Base-by-base conservation (phyloP, 2,329 filamentous ascomycete genomes). In the Dothidotthia symphoricarpi region DNA sequence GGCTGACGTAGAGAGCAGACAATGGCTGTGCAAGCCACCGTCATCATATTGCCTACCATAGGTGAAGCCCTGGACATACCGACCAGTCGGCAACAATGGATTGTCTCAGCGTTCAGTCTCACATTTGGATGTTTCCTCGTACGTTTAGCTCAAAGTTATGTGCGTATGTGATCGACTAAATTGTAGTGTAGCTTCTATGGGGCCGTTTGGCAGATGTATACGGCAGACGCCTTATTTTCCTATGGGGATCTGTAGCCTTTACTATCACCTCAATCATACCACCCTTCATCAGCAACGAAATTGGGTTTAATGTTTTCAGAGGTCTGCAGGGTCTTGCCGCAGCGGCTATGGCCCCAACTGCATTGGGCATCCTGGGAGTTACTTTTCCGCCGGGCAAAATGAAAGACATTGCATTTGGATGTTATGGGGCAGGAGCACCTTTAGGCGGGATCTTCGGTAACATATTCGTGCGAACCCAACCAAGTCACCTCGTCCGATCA, bases 331-430 rank as follows among this genome's bases (percentile, higher is more conserved):
- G 83, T 1, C 60, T 87, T 9, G 82, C 82, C 2, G 80, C 80
- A 16, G 83, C 83, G 2, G 81, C 82, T 12, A 86, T 84, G 54
- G 80, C 86, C 0, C 83, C 83, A 0, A 85, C 82, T 0, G 83
- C 83, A 0, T 79, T 87, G 54, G 83, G 83, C 0, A 86, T 86
- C 26, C 62, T 87, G 3, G 82, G 82, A 0, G 77, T 78, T 1
- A 85, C 80, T 0, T 86, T 86, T 37, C 76, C 77, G 1, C 81
- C 82, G 0, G 81, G 83, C 0, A 81, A 78, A 47, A 78, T 81
- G 3, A 86, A 85, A 64, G 86, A 84, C 51, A 84, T 85, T 56
- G 82, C 82, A 1, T 86, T 87, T 49, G 49, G 49, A 3, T 53
- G 47, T 16, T 57, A 49, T 28, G 59, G 77, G 13, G 81, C 81